Conservation (phyloP, 345 rosid genomes). For the Clarkia xantiana region DNA sequence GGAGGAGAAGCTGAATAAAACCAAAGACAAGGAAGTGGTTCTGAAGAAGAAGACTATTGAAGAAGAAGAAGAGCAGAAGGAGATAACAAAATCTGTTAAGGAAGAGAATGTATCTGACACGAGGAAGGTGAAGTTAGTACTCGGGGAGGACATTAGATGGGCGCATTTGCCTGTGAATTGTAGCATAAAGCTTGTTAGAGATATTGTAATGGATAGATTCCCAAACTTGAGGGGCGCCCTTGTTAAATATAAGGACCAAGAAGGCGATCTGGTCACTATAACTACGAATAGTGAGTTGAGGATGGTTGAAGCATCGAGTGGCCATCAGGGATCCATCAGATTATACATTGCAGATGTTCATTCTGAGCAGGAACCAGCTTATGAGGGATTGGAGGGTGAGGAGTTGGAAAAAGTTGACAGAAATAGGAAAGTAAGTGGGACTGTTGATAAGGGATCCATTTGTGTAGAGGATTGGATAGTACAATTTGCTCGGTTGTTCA, state of each 20-base stretch:
- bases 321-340: conserved; percentile 48
- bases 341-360: conserved; percentile 62
- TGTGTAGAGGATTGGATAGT: conserved; percentile 71
- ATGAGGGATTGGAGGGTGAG: conserved; percentile 35
- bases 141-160: conserved; percentile 89
- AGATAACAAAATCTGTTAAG: conserved; percentile 20
- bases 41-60: conserved; percentile 28
- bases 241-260: conserved; percentile 71
- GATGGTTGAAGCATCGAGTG: conserved; percentile 41
- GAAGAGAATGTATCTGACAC: conserved; percentile 42
- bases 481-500: conserved; percentile 81
- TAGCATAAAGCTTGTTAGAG: conserved; percentile 51
- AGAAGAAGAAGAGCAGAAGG: conserved; percentile 36
- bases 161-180: conserved; percentile 70
- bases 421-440: not conserved
- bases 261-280: conserved; percentile 87
- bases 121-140: conserved; percentile 68
- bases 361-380: conserved; percentile 75
- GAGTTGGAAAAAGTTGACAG: conserved; percentile 21
- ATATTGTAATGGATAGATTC: conserved; percentile 64
- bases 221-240: conserved; percentile 64
- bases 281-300: conserved; percentile 75
- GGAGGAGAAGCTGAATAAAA: conserved; percentile 18
- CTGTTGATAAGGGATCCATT: conserved; percentile 22
- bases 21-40: conserved; percentile 12